Evolutionary conservation across 2,329 filamentous ascomycete species (phyloP).

Genomic region (Akanthomyces muscarius): DNA sequence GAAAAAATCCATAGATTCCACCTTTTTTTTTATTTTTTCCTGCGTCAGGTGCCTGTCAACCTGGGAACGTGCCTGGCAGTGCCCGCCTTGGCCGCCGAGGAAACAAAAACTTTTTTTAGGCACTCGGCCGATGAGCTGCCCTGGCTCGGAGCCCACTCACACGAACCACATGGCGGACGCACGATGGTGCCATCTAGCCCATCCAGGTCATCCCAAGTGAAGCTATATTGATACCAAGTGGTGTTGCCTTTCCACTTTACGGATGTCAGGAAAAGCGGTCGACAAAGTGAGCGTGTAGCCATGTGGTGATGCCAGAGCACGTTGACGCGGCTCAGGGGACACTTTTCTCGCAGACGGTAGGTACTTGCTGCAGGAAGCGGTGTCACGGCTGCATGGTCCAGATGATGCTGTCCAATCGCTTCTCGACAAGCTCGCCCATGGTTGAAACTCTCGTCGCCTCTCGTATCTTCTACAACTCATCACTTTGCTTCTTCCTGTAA

Average conservation of each 20-base stretch:
- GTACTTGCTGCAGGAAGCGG: too few relatives aligned
- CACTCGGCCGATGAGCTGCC: slow-evolving; percentile 8
- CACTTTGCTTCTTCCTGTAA: background rate
- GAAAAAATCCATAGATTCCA: background rate
- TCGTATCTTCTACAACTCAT: background rate
- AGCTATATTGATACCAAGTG: background rate
- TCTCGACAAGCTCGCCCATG: background rate
- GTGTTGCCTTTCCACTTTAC: slow-evolving; percentile 3
- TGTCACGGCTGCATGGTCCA: too few relatives aligned
- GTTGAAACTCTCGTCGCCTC: background rate
- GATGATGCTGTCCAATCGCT: too few relatives aligned
- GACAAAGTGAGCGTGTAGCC: background rate
- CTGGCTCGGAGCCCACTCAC: background rate
- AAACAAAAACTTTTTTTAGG: background rate
- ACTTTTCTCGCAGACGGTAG: too few relatives aligned
- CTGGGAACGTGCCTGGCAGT: slow-evolving; percentile 1
- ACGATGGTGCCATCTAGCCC: background rate
- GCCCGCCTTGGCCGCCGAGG: too few relatives aligned
- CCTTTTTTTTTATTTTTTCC: background rate
- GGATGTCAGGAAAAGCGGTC: background rate
- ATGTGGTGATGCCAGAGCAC: background rate
- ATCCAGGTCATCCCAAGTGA: background rate
- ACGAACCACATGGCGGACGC: background rate
- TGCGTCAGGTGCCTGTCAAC: background rate
- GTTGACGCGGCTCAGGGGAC: background rate